Evolutionary conservation across 2,329 filamentous ascomycete genomes (phyloP).

Genomic region (Metarhizium sp.): DNA sequence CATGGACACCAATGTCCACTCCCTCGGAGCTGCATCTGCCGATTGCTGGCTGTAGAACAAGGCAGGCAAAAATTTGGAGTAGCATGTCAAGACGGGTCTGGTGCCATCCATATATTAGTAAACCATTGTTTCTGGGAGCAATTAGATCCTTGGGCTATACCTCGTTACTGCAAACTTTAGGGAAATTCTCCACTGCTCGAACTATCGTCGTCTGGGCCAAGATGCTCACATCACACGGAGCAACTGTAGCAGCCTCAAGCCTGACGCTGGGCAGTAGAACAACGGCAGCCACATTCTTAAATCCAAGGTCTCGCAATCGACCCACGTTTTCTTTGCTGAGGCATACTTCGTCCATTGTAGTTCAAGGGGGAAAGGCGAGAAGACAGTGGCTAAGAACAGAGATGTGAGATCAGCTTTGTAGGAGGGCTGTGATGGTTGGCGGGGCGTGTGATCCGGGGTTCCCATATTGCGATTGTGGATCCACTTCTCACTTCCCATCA

Average conservation of each 20-base stretch:
- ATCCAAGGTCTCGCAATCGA: neutral
- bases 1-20: neutral
- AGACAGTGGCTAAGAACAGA: neutral
- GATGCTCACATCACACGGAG: neutral
- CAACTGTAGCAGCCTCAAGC: neutral
- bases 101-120: neutral
- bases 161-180: neutral
- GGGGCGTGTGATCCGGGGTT: too few relatives aligned
- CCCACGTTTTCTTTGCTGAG: slow-evolving; percentile 2
- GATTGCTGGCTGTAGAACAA: neutral
- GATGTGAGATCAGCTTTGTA: neutral
- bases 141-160: neutral
- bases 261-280: neutral
- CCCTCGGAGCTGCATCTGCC: neutral
- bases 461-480: too few relatives aligned
- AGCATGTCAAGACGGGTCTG: neutral
- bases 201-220: neutral
- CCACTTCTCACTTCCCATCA: too few relatives aligned
- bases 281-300: neutral
- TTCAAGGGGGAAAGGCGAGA: neutral
- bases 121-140: neutral
- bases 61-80: neutral
- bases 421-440: neutral
- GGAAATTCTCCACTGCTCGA: neutral
- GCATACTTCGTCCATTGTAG: neutral